Percentiles rank a stretch among this genome's conserved stretches.
Evolutionary conservation across 2,329 filamentous ascomycete species (phyloP).

Genomic region (Phaeoacremonium minimum): DNA sequence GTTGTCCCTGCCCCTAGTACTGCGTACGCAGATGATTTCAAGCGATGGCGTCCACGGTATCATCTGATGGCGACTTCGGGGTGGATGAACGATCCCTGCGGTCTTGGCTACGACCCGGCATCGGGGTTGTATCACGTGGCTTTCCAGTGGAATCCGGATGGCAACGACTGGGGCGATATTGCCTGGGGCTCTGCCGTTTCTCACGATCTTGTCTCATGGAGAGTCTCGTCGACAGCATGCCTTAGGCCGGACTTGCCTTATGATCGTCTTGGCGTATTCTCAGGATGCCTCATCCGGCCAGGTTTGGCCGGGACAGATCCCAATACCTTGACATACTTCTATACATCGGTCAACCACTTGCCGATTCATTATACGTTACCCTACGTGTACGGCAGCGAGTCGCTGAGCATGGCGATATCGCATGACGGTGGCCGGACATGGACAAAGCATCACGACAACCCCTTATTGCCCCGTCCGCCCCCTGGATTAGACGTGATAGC

Average conservation of each 20-base stretch:
- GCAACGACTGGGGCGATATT: conserved; percentile 31
- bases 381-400: conserved; percentile 35
- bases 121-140: conserved; percentile 45
- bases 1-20: too few species aligned
- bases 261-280: conserved; percentile 47
- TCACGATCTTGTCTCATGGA: conserved; percentile 17
- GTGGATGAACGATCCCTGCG: conserved; percentile 41
- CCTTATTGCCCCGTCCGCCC: conserved; percentile 22
- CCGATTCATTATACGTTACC: conserved; percentile 30
- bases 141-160: conserved; percentile 43
- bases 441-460: conserved; percentile 22
- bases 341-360: conserved; percentile 25
- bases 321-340: conserved; percentile 23
- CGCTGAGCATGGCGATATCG: conserved; percentile 32
- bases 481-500: conserved; percentile 21
- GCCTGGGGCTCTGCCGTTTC: conserved; percentile 46
- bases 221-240: conserved; percentile 1
- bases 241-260: conserved; percentile 33
- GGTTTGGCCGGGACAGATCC: conserved; percentile 25
- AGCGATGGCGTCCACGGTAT: conserved; percentile 9
- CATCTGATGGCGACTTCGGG: conserved; percentile 17
- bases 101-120: conserved; percentile 40
- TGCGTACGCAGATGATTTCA: too few species aligned
- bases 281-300: conserved; percentile 42
- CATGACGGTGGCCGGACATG: conserved; percentile 28